Percentiles rank a stretch among this genome's conserved stretches.
These are phyloP conservation scores for Phaeosphaeriaceae sp. DNA, from an alignment of 2,329 filamentous ascomycete species.

Conservation along the genomic window DNA sequence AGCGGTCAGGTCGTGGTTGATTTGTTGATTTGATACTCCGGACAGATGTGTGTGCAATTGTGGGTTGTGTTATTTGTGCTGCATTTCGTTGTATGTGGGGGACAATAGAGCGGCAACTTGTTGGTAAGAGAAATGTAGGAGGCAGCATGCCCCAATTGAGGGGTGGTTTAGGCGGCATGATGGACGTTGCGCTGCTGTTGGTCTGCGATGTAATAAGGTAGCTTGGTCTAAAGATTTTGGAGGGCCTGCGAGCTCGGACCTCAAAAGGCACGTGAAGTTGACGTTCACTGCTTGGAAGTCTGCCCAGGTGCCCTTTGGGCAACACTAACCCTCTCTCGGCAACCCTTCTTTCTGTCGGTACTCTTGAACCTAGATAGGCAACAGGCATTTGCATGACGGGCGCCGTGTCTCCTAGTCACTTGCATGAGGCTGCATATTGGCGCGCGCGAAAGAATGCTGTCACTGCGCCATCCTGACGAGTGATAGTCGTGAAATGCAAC, in stretches of 20 bases:
- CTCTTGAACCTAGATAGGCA: background rate
- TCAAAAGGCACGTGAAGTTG: slow-evolving; percentile 2
- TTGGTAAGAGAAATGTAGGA: slow-evolving; percentile 36
- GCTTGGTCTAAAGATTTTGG: slow-evolving; percentile 15
- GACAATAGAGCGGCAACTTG: slow-evolving; percentile 32
- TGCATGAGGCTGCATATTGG: slow-evolving; percentile 2
- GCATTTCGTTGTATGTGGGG: slow-evolving; percentile 23
- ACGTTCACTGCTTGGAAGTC: background rate
- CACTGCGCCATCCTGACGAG: background rate
- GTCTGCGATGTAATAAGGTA: background rate
- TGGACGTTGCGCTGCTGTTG: slow-evolving; percentile 12
- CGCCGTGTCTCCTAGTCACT: background rate
- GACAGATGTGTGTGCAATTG: slow-evolving; percentile 30
- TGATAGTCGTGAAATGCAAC: too few species aligned
- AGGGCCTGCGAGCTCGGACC: slow-evolving; percentile 23
- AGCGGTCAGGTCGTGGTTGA: slow-evolving; percentile 57
- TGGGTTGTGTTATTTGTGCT: slow-evolving; percentile 11
- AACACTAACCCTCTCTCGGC: background rate
- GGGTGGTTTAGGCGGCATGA: slow-evolving; percentile 44
- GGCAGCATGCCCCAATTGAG: slow-evolving; percentile 43
- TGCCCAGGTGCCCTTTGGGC: too few species aligned
- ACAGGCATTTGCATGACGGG: background rate
- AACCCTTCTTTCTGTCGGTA: background rate
- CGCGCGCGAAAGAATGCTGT: background rate
- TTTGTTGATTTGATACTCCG: slow-evolving; percentile 63